Base-by-base conservation (phyloP, 2,329 filamentous ascomycete genomes). In the Epichloe aotearoae region DNA sequence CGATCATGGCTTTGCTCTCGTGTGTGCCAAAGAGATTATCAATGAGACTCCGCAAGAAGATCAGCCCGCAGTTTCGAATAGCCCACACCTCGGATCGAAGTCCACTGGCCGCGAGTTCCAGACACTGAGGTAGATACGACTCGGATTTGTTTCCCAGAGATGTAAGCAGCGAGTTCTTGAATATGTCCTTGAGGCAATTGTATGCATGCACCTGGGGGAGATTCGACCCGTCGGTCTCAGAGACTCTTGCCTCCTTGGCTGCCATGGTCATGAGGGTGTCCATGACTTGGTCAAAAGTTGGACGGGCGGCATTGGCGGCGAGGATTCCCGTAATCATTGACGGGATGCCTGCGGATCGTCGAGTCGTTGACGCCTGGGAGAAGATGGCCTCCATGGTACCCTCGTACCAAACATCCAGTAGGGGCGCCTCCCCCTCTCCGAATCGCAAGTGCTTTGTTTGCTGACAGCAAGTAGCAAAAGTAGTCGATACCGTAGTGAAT, bases 121-220 rank as follows among this genome's bases (percentile, higher is more conserved):
- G 73, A 36, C 84, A 84, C 33, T 80, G 73, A 8, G 86, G 82
- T 7, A 96, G 74, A 58, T 89, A 84, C 0, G 73, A 72, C 59
- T 95, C 88, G 0, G 88, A 86, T 49, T 77, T 76, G 50, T 80
- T 80, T 30, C 86, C 78, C 19, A 95, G 74, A 36, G 81, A 79
- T 0, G 87, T 75, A 17, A 97, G 73, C 47, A 81, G 79, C 0
- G 88, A 88, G 57, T 84, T 89, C 52, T 87, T 91, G 66, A 96
- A 93, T 2, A 95, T 83, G 56, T 95, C 89, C 62, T 93, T 93
- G 52, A 98, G 71, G 54, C 87, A 95, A 63, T 98, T 98, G 62
- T 95, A 77, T 0, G 93, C 89, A 65, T 98, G 93, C 0, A 98
- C 93, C 66, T 98, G 91, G 0, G 0, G 89, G 85, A 97, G 69